Evolutionary conservation across 2,329 filamentous ascomycete genomes (phyloP).

Genomic region (Ophiostoma perfectum): DNA sequence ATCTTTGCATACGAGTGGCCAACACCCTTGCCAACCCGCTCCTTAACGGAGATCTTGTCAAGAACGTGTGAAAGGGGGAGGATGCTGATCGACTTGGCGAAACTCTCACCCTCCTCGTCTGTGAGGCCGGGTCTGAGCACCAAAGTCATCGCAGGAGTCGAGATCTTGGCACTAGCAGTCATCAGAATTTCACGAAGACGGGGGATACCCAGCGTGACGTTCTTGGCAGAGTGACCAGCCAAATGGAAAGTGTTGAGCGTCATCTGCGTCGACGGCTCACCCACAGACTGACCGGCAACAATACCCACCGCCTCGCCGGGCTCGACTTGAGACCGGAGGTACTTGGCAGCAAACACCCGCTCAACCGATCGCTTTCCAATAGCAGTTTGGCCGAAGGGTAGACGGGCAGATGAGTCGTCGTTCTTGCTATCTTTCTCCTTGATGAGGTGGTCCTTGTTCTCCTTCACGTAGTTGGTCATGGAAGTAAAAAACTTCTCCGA

Average conservation of each 20-base stretch:
- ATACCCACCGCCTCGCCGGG: constrained; percentile 96
- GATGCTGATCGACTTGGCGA: constrained; percentile 87
- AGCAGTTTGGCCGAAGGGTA: constrained; percentile 34
- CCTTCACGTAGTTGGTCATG: constrained; percentile 71
- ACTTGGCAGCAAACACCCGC: constrained; percentile 83
- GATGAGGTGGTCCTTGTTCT: constrained; percentile 61
- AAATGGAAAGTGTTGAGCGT: constrained; percentile 99
- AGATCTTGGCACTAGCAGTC: constrained; percentile 86
- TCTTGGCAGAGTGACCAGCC: constrained; percentile 95
- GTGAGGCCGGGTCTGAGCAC: constrained; percentile 68
- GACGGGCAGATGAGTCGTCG: constrained; percentile 24
- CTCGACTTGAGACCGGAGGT: constrained; percentile 84
- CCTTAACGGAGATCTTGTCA: constrained; percentile 73
- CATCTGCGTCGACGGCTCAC: constrained; percentile 98
- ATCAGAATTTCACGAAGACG: constrained; percentile 96
- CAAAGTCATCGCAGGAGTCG: constrained; percentile 86
- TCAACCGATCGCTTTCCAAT: constrained; percentile 70
- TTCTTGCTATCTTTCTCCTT: constrained; percentile 38
- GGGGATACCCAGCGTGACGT: constrained; percentile 97
- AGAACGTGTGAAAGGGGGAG: constrained; percentile 79
- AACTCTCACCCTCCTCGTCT: constrained; percentile 63
- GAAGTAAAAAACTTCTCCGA: constrained; percentile 78
- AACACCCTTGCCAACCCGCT: constrained; percentile 68
- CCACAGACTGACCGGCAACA: constrained; percentile 91
- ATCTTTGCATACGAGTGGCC: constrained; percentile 70